Evolutionary conservation across 768 basidiomycete genomes (phyloP).

Genomic region (Lactarius vividus): DNA sequence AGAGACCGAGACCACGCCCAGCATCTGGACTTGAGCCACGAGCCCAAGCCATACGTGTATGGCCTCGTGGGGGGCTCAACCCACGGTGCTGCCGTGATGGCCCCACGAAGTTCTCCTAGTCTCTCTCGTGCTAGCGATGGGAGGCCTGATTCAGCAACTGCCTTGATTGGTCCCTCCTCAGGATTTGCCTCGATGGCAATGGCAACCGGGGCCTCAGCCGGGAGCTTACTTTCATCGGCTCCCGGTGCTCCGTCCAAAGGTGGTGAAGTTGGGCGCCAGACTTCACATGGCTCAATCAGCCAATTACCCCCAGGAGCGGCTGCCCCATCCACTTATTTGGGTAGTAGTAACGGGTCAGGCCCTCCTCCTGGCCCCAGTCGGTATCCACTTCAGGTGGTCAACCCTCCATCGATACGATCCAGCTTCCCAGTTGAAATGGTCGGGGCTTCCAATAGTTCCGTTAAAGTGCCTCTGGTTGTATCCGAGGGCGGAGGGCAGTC

Average conservation of each 20-base stretch:
- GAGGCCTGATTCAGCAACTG: slow-evolving; percentile 14
- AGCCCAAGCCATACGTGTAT: slow-evolving; percentile 26
- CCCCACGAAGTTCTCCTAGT: slow-evolving; percentile 13
- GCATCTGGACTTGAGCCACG: slow-evolving; percentile 17
- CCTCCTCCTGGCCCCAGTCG: slow-evolving; percentile 4
- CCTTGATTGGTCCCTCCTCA: slow-evolving; percentile 4
- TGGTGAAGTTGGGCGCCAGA: slow-evolving; percentile 3
- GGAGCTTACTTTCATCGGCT: neutral
- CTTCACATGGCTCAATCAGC: neutral
- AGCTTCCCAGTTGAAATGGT: neutral
- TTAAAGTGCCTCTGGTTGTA: neutral
- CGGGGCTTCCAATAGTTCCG: neutral
- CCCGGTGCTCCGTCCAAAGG: neutral
- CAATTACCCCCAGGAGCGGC: slow-evolving; percentile 21
- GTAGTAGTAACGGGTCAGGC: neutral
- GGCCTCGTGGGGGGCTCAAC: slow-evolving; percentile 23
- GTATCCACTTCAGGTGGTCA: slow-evolving; percentile 10
- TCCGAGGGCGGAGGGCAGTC: neutral
- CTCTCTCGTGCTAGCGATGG: slow-evolving; percentile 1
- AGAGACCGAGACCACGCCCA: slow-evolving; percentile 20
- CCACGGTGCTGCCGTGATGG: neutral
- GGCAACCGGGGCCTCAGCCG: neutral
- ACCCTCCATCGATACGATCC: neutral
- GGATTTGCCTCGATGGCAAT: slow-evolving; percentile 1
- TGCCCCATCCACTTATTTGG: slow-evolving; percentile 1